phyloP scores from a whole-genome alignment of 2,329 filamentous ascomycete species.

The Rasamsonia emersonii region DNA sequence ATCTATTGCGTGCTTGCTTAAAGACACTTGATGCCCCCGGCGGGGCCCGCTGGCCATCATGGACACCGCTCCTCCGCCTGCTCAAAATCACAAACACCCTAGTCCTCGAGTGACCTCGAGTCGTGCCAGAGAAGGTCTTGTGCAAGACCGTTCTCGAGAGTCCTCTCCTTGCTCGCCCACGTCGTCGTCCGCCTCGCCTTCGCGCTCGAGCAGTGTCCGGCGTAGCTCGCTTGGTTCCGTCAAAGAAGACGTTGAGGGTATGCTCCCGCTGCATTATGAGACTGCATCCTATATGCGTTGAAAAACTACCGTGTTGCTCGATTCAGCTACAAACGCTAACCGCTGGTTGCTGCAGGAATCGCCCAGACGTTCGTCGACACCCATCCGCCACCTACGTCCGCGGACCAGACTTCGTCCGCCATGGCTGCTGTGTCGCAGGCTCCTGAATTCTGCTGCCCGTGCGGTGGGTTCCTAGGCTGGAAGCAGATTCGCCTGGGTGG shows the following conservation, averaged over 20 bases:
- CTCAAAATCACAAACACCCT: constrained; percentile 18
- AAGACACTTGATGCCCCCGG: not conserved
- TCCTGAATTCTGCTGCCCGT: constrained; percentile 39
- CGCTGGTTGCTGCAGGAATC: constrained; percentile 22
- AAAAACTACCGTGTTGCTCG: not conserved
- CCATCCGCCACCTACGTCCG: constrained; percentile 20
- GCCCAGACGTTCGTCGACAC: constrained; percentile 38
- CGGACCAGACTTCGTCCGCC: constrained; percentile 16
- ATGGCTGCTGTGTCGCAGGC: constrained; percentile 20
- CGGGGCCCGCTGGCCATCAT: constrained; percentile 1
- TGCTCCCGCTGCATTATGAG: constrained; percentile 6
- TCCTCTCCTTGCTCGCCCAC: constrained; percentile 19
- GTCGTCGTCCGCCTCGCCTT: constrained; percentile 26
- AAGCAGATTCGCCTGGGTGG: constrained; percentile 38
- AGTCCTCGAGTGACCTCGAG: constrained; percentile 14
- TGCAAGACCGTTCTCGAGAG: constrained; percentile 17
- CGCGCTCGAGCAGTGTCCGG: constrained; percentile 32
- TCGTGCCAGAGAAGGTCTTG: constrained; percentile 14
- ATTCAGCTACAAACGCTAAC: constrained; percentile 5
- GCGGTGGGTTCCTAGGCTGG: constrained; percentile 37
- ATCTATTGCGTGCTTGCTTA: constrained; percentile 7
- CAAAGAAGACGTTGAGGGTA: constrained; percentile 36
- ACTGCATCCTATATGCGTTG: not conserved
- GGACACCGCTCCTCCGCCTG: constrained; percentile 13
- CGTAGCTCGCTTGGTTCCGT: constrained; percentile 36